Percentiles rank a stretch among this genome's conserved stretches.
Evolutionary conservation across 1,139 yeast genomes (phyloP).

Genomic region (Ogataea hybrid): DNA sequence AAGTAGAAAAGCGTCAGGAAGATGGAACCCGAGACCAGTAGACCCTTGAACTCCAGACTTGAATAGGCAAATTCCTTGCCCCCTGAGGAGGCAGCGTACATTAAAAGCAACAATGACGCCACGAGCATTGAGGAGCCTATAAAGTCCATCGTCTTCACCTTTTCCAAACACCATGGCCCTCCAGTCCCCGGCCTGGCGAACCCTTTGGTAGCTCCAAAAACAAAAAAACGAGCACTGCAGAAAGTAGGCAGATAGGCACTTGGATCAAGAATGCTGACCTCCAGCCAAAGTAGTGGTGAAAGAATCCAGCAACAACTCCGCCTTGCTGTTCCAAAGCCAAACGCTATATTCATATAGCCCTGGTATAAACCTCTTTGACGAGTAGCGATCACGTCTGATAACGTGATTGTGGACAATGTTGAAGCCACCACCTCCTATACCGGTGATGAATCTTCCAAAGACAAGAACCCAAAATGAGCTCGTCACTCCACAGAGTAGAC

Average conservation of each 20-base stretch:
- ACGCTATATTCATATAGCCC: conserved; percentile 57
- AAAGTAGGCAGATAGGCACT: conserved; percentile 56
- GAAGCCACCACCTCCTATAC: conserved; percentile 63
- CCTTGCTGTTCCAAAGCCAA: conserved; percentile 68
- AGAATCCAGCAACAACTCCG: conserved; percentile 62
- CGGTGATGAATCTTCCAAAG: conserved; percentile 53
- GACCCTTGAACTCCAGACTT: conserved; percentile 36
- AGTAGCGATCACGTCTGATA: conserved; percentile 51
- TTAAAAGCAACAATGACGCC: conserved; percentile 44
- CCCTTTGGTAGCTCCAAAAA: conserved; percentile 40
- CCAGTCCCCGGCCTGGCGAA: conserved; percentile 35
- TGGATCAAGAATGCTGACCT: conserved; percentile 55
- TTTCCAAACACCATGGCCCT: conserved; percentile 29
- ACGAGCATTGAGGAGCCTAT: conserved; percentile 65
- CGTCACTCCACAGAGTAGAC: conserved; percentile 47
- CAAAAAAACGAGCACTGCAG: conserved; percentile 37
- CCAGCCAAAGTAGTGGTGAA: conserved; percentile 72
- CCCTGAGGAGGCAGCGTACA: conserved; percentile 69
- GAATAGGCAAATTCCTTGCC: conserved; percentile 52
- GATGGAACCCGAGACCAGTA: conserved; percentile 19
- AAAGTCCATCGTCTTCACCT: conserved; percentile 62
- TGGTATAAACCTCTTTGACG: conserved; percentile 54
- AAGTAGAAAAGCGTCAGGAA: conserved; percentile 22
- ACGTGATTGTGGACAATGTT: conserved; percentile 48
- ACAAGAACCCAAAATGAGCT: conserved; percentile 42